Evolutionary conservation across 352 stramenopile species (phyloP).

Genomic region (Peronospora farinosa): DNA sequence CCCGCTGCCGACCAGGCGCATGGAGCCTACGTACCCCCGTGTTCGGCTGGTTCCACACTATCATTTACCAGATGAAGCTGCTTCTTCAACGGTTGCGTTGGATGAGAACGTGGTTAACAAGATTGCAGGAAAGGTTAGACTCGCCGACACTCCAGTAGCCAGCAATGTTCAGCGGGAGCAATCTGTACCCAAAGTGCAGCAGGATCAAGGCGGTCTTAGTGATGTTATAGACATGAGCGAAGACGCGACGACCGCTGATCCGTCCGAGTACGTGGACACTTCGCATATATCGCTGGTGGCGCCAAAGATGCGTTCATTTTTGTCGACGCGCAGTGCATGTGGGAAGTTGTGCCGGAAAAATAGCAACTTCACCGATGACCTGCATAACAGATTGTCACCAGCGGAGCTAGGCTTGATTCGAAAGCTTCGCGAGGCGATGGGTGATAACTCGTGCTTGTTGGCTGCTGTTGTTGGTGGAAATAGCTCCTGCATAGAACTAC

Average conservation of each 20-base stretch:
- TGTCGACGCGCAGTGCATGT: slow-evolving; percentile 23
- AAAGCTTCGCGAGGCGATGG: slow-evolving; percentile 49
- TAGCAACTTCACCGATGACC: neutral
- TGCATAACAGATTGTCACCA: slow-evolving; percentile 3
- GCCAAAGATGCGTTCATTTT: slow-evolving; percentile 39
- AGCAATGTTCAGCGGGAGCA: neutral
- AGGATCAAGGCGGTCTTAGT: neutral
- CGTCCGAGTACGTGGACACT: slow-evolving; percentile 53
- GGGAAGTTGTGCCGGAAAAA: slow-evolving; percentile 36
- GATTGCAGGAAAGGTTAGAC: neutral
- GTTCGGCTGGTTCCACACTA: slow-evolving; percentile 20
- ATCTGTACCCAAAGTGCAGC: neutral
- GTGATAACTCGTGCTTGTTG: slow-evolving; percentile 63
- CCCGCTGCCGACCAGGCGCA: slow-evolving; percentile 40
- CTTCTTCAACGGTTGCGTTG: neutral
- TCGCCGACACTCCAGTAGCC: neutral
- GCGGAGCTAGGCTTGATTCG: slow-evolving; percentile 45
- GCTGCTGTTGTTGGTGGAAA: slow-evolving; percentile 38
- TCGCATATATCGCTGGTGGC: slow-evolving; percentile 39
- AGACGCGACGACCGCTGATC: slow-evolving; percentile 5
- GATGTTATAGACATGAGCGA: slow-evolving; percentile 2
- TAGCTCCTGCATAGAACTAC: slow-evolving; percentile 36
- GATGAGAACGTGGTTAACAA: slow-evolving; percentile 16
- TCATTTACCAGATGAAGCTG: slow-evolving; percentile 6
- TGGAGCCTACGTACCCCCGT: slow-evolving; percentile 51